Percentiles rank a stretch among this genome's conserved stretches.
Conservation (phyloP, 352 stramenopile species). For the Globisporangium viniferum region DNA sequence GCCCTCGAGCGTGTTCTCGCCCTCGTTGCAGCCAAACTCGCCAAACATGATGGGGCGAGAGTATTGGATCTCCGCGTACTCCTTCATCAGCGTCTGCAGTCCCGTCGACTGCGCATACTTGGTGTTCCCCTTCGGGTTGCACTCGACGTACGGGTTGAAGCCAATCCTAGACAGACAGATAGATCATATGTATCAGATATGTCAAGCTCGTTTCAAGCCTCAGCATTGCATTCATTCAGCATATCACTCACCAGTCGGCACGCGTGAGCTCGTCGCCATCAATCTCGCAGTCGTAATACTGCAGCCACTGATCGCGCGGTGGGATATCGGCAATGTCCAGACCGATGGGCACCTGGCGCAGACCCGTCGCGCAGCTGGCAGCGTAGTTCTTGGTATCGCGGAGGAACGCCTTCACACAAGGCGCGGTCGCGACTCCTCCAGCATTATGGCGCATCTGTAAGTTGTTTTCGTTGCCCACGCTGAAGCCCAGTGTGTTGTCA, state of each 20-base stretch:
- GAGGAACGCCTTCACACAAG: slow-evolving; percentile 70
- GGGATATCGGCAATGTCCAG: slow-evolving; percentile 70
- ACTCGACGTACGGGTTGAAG: slow-evolving; percentile 69
- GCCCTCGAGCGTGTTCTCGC: slow-evolving; percentile 60
- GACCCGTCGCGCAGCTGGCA: slow-evolving; percentile 26
- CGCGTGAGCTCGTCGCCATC: slow-evolving; percentile 45
- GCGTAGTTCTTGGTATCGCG: slow-evolving; percentile 57
- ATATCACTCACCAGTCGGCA: slow-evolving; percentile 31
- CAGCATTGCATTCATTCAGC: not conserved
- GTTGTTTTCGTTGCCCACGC: slow-evolving; percentile 70
- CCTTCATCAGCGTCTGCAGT: slow-evolving; percentile 58
- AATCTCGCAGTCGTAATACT: slow-evolving; percentile 70
- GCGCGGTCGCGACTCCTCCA: slow-evolving; percentile 40
- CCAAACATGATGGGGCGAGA: slow-evolving; percentile 67
- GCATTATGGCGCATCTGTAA: slow-evolving; percentile 39
- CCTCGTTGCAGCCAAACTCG: slow-evolving; percentile 75
- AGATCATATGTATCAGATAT: not conserved
- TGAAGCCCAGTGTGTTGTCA: slow-evolving; percentile 69
- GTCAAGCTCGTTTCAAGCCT: not conserved
- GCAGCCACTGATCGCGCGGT: slow-evolving; percentile 54
- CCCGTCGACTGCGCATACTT: slow-evolving; percentile 55
- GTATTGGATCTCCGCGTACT: slow-evolving; percentile 50
- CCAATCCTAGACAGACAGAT: slow-evolving; percentile 10
- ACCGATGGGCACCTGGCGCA: slow-evolving; percentile 67
- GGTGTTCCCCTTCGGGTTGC: slow-evolving; percentile 45